phyloP scores from a whole-genome alignment of 768 basidiomycete species.

The Tulasnella calospora region DNA sequence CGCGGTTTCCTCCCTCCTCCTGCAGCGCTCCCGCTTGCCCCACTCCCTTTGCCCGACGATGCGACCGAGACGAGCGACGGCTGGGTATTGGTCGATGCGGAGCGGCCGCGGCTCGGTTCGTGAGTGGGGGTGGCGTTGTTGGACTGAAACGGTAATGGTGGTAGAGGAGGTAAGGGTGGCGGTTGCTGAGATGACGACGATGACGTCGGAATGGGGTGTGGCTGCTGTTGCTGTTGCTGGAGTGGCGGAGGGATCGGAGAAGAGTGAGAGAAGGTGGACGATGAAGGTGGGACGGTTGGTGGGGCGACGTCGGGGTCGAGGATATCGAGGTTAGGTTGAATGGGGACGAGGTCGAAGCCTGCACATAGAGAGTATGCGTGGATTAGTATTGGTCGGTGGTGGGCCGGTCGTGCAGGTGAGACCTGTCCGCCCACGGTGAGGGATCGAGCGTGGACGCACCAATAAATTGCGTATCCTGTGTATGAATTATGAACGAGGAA shows the following conservation, averaged over 20 bases:
- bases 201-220: neutral
- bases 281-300: neutral
- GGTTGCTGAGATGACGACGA: neutral
- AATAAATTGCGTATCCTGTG: constrained; percentile 56
- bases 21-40: neutral
- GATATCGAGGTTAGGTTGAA: constrained; percentile 62
- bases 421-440: neutral
- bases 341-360: constrained; percentile 68
- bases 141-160: neutral
- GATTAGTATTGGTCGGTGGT: neutral
- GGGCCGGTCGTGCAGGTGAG: neutral
- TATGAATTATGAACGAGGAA: neutral
- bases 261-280: neutral
- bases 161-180: neutral
- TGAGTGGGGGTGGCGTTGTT: neutral
- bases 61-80: constrained; percentile 35
- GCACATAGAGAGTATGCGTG: neutral
- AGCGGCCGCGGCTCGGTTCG: constrained; percentile 5
- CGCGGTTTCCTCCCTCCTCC: neutral
- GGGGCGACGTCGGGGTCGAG: constrained; percentile 42
- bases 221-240: neutral
- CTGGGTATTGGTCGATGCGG: neutral
- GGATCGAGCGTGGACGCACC: constrained; percentile 42
- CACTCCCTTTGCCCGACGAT: neutral
- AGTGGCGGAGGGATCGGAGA: neutral